phyloP scores from a whole-genome alignment of 352 stramenopile genomes.

The Vaucheria bursata region DNA sequence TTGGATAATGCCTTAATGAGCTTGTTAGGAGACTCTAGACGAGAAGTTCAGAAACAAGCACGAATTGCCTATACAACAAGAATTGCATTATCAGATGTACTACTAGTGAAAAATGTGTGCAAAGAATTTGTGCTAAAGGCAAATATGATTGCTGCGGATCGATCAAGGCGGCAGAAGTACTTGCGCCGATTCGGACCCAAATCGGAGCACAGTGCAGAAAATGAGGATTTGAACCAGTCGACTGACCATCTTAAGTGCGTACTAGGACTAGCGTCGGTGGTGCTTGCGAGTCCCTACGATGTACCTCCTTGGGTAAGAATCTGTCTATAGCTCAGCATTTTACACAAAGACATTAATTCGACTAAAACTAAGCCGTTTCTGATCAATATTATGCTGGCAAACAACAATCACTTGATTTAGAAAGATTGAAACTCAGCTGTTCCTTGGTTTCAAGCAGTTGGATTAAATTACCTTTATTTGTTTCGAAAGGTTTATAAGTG shows the following conservation, averaged over 20 bases:
- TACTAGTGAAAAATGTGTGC: conserved; percentile 6
- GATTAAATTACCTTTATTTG: too few species aligned
- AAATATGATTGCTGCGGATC: conserved; percentile 11
- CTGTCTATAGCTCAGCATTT: too few species aligned
- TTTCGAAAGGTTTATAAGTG: too few species aligned
- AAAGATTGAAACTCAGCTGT: too few species aligned
- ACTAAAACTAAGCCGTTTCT: too few species aligned
- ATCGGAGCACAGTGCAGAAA: neutral
- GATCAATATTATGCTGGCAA: too few species aligned
- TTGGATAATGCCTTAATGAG: conserved; percentile 16
- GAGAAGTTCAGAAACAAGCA: conserved; percentile 26
- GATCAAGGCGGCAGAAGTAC: conserved; percentile 20
- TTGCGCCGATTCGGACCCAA: conserved; percentile 8
- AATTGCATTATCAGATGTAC: conserved; percentile 16
- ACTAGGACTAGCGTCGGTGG: conserved; percentile 28
- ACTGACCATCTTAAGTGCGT: conserved; percentile 17
- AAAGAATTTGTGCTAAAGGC: conserved; percentile 14
- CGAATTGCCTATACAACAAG: conserved; percentile 24
- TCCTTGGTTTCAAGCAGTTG: too few species aligned
- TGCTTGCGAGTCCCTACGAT: conserved; percentile 31
- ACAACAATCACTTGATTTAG: too few species aligned
- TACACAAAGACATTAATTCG: too few species aligned
- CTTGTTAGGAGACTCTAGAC: conserved; percentile 17
- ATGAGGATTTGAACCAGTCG: conserved; percentile 14
- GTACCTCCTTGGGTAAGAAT: conserved; percentile 24